A percentile compares a stretch with the other conserved stretches of the same genome.
Evolutionary conservation across 257 asterid genomes (phyloP).

Genomic region (Scutellaria minor): DNA sequence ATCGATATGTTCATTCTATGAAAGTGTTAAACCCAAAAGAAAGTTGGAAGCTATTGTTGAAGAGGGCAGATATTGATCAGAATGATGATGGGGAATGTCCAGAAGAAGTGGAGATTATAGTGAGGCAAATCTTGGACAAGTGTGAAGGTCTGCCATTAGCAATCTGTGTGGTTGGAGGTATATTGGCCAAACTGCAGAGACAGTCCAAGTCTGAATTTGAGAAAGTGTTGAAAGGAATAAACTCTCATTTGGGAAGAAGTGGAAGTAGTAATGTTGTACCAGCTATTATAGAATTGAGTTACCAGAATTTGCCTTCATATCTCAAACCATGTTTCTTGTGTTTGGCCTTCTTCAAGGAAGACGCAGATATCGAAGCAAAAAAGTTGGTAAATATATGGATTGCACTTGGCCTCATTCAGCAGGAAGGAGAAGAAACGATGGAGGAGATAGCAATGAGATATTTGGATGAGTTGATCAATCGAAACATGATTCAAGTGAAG

Average conservation of each 20-base stretch:
- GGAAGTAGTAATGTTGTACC: neutral
- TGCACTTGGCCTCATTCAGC: slow-evolving; percentile 33
- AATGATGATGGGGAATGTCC: neutral
- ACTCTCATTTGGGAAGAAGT: neutral
- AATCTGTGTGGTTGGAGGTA: slow-evolving; percentile 32
- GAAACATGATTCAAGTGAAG: slow-evolving; percentile 37
- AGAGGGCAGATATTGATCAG: neutral
- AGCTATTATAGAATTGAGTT: slow-evolving; percentile 31
- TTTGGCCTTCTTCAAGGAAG: slow-evolving; percentile 28
- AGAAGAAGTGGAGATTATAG: slow-evolving; percentile 24
- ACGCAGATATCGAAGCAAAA: slow-evolving; percentile 18
- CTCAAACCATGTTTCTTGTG: slow-evolving; percentile 38
- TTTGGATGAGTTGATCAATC: slow-evolving; percentile 36
- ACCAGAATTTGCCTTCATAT: slow-evolving; percentile 33
- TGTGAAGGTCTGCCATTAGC: slow-evolving; percentile 38
- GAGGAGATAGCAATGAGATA: slow-evolving; percentile 39
- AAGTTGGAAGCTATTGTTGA: slow-evolving; percentile 38
- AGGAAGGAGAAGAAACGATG: slow-evolving; percentile 8
- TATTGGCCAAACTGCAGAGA: slow-evolving; percentile 9
- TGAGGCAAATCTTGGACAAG: slow-evolving; percentile 28
- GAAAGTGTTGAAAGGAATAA: slow-evolving; percentile 19
- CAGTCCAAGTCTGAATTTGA: slow-evolving; percentile 32
- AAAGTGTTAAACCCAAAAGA: slow-evolving; percentile 21
- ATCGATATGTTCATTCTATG: slow-evolving; percentile 11
- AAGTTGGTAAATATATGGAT: slow-evolving; percentile 37